A percentile compares a stretch with the other conserved stretches of the same genome.
Conservation (phyloP, 169 alveolate species). For the Plasmodium inui region DNA sequence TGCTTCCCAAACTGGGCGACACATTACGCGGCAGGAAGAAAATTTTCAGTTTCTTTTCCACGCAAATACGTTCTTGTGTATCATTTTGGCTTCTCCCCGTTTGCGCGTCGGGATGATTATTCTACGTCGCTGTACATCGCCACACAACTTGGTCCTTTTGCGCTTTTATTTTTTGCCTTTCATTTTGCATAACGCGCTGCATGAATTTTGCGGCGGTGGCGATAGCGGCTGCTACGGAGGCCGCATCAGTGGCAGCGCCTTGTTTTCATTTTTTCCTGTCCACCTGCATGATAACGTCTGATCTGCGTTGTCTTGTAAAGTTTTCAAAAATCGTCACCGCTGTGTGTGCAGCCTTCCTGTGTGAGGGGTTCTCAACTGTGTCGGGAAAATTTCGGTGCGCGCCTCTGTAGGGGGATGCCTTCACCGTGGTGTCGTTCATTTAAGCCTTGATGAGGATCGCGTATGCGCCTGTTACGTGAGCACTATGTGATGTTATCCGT, state of each 20-base stretch:
- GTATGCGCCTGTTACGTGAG: not conserved
- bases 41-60: not conserved
- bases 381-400: not conserved
- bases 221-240: too few species aligned
- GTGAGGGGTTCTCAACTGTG: not conserved
- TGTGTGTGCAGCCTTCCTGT: not conserved
- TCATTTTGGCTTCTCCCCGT: not conserved
- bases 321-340: not conserved
- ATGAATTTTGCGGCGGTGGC: not conserved
- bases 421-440: not conserved
- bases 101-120: not conserved
- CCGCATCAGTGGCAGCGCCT: not conserved
- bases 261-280: not conserved
- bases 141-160: not conserved
- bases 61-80: not conserved
- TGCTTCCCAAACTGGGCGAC: not conserved
- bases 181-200: not conserved
- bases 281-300: not conserved
- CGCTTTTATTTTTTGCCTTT: not conserved
- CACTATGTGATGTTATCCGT: not conserved
- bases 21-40: not conserved
- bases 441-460: not conserved
- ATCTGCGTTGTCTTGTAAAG: not conserved
- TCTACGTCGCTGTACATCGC: not conserved
- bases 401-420: not conserved